These are phyloP conservation scores for Schizophyllum commune DNA, from an alignment of 1,284 basidiomycete species.

Conservation along the genomic window DNA sequence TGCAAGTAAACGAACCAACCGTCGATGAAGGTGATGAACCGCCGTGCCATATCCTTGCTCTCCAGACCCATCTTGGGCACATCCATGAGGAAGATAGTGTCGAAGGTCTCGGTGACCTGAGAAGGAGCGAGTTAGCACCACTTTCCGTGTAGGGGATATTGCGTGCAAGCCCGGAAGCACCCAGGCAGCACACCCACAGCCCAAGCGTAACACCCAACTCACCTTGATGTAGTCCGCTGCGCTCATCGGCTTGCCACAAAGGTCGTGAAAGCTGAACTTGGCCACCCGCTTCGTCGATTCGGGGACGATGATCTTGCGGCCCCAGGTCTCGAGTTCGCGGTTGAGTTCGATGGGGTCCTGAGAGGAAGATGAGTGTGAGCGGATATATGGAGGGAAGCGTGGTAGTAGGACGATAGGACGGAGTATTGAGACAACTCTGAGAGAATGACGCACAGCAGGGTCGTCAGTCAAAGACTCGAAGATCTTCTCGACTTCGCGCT, in stretches of 20 bases:
- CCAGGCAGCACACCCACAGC: too few relatives aligned
- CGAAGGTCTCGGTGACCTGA: slow-evolving; percentile 74
- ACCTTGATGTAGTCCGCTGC: slow-evolving; percentile 92
- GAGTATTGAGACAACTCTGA: slow-evolving; percentile 3
- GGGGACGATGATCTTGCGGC: slow-evolving; percentile 74
- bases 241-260: slow-evolving; percentile 86
- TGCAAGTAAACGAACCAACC: slow-evolving; percentile 37
- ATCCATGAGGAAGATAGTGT: slow-evolving; percentile 82
- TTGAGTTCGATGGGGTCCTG: slow-evolving; percentile 50
- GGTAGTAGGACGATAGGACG: slow-evolving; percentile 7
- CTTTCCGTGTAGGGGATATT: too few relatives aligned
- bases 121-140: background rate
- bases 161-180: too few relatives aligned
- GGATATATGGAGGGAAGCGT: slow-evolving; percentile 10
- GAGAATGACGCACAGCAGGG: slow-evolving; percentile 22
- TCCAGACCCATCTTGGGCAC: slow-evolving; percentile 86
- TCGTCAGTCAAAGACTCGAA: slow-evolving; percentile 65
- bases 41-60: slow-evolving; percentile 82
- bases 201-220: too few relatives aligned
- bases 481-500: slow-evolving; percentile 71
- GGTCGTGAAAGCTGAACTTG: slow-evolving; percentile 79
- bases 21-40: slow-evolving; percentile 98
- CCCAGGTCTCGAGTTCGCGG: slow-evolving; percentile 81
- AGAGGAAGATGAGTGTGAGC: slow-evolving; percentile 13
- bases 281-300: slow-evolving; percentile 76